phyloP scores from a whole-genome alignment of 2,329 filamentous ascomycete genomes.

The Triangularia setosa region DNA sequence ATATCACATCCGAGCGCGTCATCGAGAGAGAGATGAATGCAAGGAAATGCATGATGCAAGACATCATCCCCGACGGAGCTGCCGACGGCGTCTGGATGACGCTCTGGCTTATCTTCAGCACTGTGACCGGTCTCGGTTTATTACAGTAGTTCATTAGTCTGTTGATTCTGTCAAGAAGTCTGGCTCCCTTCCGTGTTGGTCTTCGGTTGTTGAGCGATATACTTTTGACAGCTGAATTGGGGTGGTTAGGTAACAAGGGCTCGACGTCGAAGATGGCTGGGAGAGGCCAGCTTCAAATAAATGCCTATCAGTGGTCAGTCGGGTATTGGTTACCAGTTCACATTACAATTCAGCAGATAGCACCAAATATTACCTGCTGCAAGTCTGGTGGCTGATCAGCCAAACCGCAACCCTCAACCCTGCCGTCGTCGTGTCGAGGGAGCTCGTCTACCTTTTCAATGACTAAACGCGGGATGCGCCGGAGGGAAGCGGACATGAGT shows the following conservation, averaged over 20 bases:
- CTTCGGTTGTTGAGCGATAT: neutral
- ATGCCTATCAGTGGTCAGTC: constrained; percentile 15
- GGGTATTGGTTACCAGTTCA: constrained; percentile 17
- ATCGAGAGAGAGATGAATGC: neutral
- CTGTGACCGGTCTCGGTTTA: neutral
- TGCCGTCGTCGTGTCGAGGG: neutral
- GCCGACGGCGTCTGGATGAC: neutral
- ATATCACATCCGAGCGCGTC: neutral
- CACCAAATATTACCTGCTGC: neutral
- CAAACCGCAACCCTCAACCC: constrained; percentile 2
- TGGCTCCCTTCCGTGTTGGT: neutral
- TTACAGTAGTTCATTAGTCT: no score
- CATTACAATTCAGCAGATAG: constrained; percentile 18
- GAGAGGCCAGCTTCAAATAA: constrained; percentile 9
- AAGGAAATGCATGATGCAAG: neutral
- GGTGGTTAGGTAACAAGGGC: neutral
- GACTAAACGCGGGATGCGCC: constrained; percentile 16
- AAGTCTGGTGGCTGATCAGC: neutral
- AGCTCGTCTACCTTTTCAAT: constrained; percentile 3
- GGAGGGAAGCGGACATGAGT: constrained; percentile 11
- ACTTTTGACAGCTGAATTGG: neutral
- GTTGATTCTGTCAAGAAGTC: no score
- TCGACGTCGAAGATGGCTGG: neutral
- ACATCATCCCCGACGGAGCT: neutral
- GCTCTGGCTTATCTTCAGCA: neutral